Evolutionary conservation across 2,329 filamentous ascomycete genomes (phyloP), one percentile per base, ranked within the genome.

Genomic region (Neoarthrinium moseri): DNA sequence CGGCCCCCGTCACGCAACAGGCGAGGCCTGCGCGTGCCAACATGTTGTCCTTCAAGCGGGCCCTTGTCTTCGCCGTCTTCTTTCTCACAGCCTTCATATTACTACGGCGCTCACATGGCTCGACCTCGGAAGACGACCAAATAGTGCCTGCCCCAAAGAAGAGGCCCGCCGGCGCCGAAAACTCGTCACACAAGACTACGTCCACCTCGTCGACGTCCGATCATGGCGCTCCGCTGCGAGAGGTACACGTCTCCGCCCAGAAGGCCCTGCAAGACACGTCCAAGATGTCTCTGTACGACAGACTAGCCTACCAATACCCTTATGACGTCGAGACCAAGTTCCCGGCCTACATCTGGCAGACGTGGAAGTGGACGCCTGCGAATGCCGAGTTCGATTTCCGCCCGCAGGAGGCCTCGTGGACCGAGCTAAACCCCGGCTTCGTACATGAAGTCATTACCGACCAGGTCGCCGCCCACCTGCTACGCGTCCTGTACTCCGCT

Each of bases 341-440:
- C 66, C 94, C 94, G 3, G 91, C 91, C 46, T 97, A 96, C 73
- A 95, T 99, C 62, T 99, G 94, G 94, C 94, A 99, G 75, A 99
- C 94, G 12, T 99, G 94, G 94, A 96, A 95, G 67, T 86, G 83
- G 60, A 88, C 83, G 1, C 91, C 92, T 0, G 80, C 84, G 2
- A 87, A 89, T 18, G 76, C 81, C 41, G 77, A 88, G 51, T 99
- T 99, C 63, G 70, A 75, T 17, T 91, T 96, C 62, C 84, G 91
- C 51, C 83, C 87, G 37, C 79, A 90, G 49, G 94, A 97, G 70
- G 88, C 89, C 12, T 91, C 87, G 51, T 99, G 94, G 94, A 86
- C 89, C 7, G 78, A 88, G 55, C 72, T 86, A 58, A 91, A 99
- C 65, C 92, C 91, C 0, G 85, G 84, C 18, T 99, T 99, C 62